A percentile compares a stretch with the other conserved stretches of the same genome.
These are phyloP conservation scores for Suillus hirtellus DNA, from an alignment of 768 basidiomycete species.

Conservation along the genomic window DNA sequence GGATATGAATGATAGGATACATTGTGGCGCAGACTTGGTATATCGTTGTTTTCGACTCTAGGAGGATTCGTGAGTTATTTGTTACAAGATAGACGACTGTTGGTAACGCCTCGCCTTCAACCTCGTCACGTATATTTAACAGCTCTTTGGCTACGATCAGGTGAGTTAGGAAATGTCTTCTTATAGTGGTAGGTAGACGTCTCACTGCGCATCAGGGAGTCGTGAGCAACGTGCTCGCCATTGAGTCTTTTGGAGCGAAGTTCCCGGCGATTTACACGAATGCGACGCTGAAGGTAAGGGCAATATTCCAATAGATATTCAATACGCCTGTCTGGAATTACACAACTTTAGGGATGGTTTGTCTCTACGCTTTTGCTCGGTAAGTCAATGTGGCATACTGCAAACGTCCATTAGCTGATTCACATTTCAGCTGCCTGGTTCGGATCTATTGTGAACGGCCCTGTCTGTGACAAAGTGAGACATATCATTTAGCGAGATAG, in stretches of 20 bases:
- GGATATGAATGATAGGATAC: slow-evolving; percentile 3
- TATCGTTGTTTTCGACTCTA: slow-evolving; percentile 33
- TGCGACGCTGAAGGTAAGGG: slow-evolving; percentile 26
- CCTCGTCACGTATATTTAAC: neutral
- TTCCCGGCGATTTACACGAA: slow-evolving; percentile 34
- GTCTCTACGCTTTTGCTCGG: slow-evolving; percentile 33
- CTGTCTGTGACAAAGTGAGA: slow-evolving; percentile 30
- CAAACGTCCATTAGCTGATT: slow-evolving; percentile 2
- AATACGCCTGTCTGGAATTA: neutral
- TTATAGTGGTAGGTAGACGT: neutral
- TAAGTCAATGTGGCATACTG: slow-evolving; percentile 15
- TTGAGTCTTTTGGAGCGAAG: slow-evolving; percentile 36
- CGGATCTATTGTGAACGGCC: slow-evolving; percentile 32
- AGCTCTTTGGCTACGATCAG: slow-evolving; percentile 38
- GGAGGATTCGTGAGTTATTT: slow-evolving; percentile 31
- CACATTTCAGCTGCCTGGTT: slow-evolving; percentile 30
- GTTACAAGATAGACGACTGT: slow-evolving; percentile 3
- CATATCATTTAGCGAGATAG: neutral
- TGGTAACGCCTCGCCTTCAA: neutral
- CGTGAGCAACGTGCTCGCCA: slow-evolving; percentile 36
- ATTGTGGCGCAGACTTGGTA: slow-evolving; percentile 24
- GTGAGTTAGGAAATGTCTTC: slow-evolving; percentile 12
- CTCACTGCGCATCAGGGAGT: slow-evolving; percentile 24
- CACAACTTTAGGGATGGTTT: slow-evolving; percentile 30
- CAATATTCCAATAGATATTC: neutral